These are phyloP conservation scores for Amaranthus palmeri DNA, from an alignment of 148 eudicot genomes.

Conservation along the genomic window DNA sequence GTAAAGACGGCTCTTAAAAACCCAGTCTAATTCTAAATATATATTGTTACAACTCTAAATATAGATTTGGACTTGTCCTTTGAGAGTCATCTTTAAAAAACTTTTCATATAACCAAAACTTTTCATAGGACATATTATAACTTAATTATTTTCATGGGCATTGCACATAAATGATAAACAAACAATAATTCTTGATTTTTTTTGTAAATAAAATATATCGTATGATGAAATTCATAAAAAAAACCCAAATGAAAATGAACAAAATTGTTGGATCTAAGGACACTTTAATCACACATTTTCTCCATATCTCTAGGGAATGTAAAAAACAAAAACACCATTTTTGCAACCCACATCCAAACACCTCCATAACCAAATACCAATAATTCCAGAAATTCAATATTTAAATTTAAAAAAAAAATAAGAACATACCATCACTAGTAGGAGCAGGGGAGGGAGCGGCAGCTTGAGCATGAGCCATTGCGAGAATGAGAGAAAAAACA, in stretches of 20 bases:
- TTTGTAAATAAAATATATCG: neutral
- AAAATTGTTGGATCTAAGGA: constrained; percentile 15
- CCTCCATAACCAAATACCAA: too few species aligned
- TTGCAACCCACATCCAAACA: neutral
- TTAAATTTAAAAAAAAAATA: neutral
- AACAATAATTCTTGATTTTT: constrained; percentile 1
- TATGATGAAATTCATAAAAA: constrained; percentile 5
- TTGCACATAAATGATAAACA: neutral
- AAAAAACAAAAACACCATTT: constrained; percentile 12
- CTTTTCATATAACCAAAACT: too few species aligned
- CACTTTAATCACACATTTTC: constrained; percentile 3
- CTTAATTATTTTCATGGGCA: neutral
- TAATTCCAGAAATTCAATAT: neutral
- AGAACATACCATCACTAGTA: constrained; percentile 37
- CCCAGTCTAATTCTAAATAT: too few species aligned
- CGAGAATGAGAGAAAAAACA: constrained; percentile 36
- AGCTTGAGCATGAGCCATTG: constrained; percentile 39
- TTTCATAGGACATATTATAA: too few species aligned
- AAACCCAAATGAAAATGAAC: constrained; percentile 1
- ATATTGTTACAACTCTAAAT: too few species aligned
- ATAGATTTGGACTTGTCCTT: too few species aligned
- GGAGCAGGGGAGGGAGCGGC: constrained; percentile 47
- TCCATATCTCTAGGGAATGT: neutral
- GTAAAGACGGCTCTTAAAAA: too few species aligned
- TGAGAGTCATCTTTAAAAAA: too few species aligned